phyloP scores from a whole-genome alignment of 805 yeast species.

The Yamadazyma olivae region DNA sequence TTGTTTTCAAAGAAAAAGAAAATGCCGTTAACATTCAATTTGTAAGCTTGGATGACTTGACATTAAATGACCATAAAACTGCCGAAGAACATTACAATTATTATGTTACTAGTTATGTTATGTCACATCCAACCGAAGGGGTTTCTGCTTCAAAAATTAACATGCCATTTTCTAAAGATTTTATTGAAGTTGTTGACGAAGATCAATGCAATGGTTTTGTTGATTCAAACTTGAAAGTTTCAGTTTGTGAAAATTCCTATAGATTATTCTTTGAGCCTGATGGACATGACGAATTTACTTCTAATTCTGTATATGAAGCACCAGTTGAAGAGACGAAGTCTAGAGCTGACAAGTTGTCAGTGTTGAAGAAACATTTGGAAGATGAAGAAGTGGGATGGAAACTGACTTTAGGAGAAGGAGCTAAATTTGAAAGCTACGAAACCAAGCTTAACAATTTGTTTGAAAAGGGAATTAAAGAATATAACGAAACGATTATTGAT shows the following conservation, averaged over 20 bases:
- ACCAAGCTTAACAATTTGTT: slow-evolving; percentile 31
- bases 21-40: slow-evolving; percentile 68
- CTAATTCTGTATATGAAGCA: slow-evolving; percentile 50
- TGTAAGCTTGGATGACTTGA: slow-evolving; percentile 84
- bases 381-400: slow-evolving; percentile 57
- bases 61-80: slow-evolving; percentile 65
- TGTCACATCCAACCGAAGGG: slow-evolving; percentile 98
- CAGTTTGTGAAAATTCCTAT: slow-evolving; percentile 75
- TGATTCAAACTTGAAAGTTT: slow-evolving; percentile 70
- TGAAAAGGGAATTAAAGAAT: slow-evolving; percentile 39
- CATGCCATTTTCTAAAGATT: slow-evolving; percentile 72
- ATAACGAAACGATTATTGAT: slow-evolving; percentile 13
- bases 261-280: slow-evolving; percentile 76
- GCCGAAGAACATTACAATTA: slow-evolving; percentile 88
- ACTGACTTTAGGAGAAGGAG: slow-evolving; percentile 37
- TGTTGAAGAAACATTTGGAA: slow-evolving; percentile 40
- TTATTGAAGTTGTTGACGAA: slow-evolving; percentile 52
- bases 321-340: slow-evolving; percentile 22
- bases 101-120: slow-evolving; percentile 85
- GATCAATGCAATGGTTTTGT: slow-evolving; percentile 62
- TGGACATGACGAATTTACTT: slow-evolving; percentile 74
- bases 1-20: slow-evolving; percentile 58
- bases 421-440: slow-evolving; percentile 18
- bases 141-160: slow-evolving; percentile 72
- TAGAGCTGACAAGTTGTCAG: slow-evolving; percentile 26